Base-by-base conservation (phyloP, 2,329 filamentous ascomycete genomes). In the Fusarium succisae region DNA sequence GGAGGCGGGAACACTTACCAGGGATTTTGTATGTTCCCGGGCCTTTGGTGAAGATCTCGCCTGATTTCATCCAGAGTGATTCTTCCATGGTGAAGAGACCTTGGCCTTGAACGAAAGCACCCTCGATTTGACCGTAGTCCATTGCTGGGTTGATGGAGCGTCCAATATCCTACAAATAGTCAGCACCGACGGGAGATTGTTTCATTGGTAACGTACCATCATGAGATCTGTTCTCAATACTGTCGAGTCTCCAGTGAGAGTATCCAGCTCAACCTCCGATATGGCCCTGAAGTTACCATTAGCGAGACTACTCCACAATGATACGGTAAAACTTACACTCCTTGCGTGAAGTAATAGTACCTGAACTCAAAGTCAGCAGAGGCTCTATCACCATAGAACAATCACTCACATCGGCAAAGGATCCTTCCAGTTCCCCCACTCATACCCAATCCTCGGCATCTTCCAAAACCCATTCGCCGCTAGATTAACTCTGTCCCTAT, bases 391-490 rank as follows among this genome's bases (percentile, higher is more conserved):
- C 32, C 14, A 2, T 1, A 17, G 32, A 35, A 2, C 8, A 35
- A 9, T 35, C 14, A 60, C 57, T 39, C 28, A 54, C 58, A 61
- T 61, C 2, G 97, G 86, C 93, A 97, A 87, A 94, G 97, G 94
- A 97, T 96, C 82, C 94, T 92, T 22, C 83, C 97, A 97, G 64
- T 91, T 90, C 26, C 92, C 94, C 95, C 95, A 98, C 4, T 91
- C 89, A 79, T 97, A 98, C 7, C 95, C 95, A 73, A 98, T 97
- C 73, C 97, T 94, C 0, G 95, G 95, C 1, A 95, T 98, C 79
- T 93, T 94, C 87, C 97, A 98, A 84, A 95, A 96, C 2, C 95
- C 95, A 74, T 97, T 94, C 6, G 95, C 95, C 32, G 92, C 94
- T 17, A 98, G 89, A 79, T 98, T 98, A 72, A 97, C 93, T 47